Conservation (phyloP, 176 grass and related monocot species). For the Rhynchospora pubera region DNA sequence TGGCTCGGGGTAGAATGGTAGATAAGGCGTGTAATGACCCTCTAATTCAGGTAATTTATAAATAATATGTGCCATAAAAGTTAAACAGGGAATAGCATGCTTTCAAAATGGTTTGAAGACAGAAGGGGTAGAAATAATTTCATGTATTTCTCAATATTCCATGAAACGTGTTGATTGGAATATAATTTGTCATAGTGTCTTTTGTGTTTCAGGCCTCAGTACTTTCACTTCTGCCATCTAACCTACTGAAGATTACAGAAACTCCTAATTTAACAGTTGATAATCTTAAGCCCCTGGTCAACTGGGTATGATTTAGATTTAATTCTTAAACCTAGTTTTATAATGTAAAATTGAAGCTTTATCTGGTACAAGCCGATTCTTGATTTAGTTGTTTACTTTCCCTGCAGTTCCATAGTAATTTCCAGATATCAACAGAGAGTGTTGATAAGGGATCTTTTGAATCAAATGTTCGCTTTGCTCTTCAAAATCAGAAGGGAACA, state of each 20-base stretch:
- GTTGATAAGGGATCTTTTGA: slow-evolving; percentile 57
- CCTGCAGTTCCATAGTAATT: slow-evolving; percentile 77
- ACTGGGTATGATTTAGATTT: slow-evolving; percentile 53
- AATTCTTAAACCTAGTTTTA: background rate
- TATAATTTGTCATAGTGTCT: background rate
- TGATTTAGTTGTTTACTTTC: slow-evolving; percentile 25
- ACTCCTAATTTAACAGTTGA: slow-evolving; percentile 46
- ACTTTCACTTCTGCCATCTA: slow-evolving; percentile 75
- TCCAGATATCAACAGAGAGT: slow-evolving; percentile 45
- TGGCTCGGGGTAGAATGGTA: slow-evolving; percentile 78
- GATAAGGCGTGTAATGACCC: slow-evolving; percentile 83
- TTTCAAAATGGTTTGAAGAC: background rate
- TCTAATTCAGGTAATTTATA: slow-evolving; percentile 69
- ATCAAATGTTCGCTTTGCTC: slow-evolving; percentile 68
- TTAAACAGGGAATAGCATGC: background rate
- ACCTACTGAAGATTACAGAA: slow-evolving; percentile 48
- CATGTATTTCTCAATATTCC: background rate
- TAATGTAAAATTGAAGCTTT: background rate
- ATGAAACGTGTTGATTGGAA: background rate
- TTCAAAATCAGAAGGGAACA: slow-evolving; percentile 73
- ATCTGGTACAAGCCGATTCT: background rate
- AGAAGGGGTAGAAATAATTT: background rate
- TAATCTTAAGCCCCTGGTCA: slow-evolving; percentile 49
- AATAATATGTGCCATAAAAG: background rate
- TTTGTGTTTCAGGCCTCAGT: slow-evolving; percentile 58